Percentiles rank a stretch among this genome's conserved stretches.
Conservation (phyloP, 495 filamentous ascomycete genomes). For the Aspergillus diversus region DNA sequence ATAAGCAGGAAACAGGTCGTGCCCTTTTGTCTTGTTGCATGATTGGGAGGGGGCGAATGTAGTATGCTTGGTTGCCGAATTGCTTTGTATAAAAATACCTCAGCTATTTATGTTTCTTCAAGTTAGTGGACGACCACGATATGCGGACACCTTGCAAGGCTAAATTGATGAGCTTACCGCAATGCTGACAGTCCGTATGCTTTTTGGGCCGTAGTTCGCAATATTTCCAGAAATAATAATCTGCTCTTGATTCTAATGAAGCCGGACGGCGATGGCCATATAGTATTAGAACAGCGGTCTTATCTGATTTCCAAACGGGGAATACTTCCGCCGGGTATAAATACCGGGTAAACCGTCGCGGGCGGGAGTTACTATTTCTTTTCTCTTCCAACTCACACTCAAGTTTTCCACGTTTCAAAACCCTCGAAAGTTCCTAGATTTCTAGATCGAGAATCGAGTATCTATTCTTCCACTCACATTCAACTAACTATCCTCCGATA, state of each 20-base stretch:
- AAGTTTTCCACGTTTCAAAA: background rate
- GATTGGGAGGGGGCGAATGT: background rate
- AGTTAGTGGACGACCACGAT: too few species aligned
- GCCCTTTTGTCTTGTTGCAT: constrained; percentile 21
- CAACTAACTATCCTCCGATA: constrained; percentile 1
- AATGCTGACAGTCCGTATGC: too few species aligned
- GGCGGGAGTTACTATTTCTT: constrained; percentile 1
- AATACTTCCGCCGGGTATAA: constrained; percentile 19
- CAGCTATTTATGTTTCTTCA: too few species aligned
- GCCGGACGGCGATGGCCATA: too few species aligned
- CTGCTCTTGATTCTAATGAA: too few species aligned
- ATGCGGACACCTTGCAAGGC: too few species aligned
- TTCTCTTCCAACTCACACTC: constrained; percentile 6
- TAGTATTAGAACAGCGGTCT: too few species aligned
- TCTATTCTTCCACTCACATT: background rate
- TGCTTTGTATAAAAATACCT: too few species aligned
- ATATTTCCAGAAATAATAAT: too few species aligned
- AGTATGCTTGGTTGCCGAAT: too few species aligned
- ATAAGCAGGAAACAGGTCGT: constrained; percentile 58
- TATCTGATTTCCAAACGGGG: constrained; percentile 1
- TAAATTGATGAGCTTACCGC: too few species aligned
- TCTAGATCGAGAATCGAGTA: background rate
- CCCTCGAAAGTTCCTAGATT: background rate
- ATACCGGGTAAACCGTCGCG: constrained; percentile 19
- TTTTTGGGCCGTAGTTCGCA: too few species aligned